phyloP scores from a whole-genome alignment of 768 basidiomycete genomes.

The Sporobolomyces pararoseus region DNA sequence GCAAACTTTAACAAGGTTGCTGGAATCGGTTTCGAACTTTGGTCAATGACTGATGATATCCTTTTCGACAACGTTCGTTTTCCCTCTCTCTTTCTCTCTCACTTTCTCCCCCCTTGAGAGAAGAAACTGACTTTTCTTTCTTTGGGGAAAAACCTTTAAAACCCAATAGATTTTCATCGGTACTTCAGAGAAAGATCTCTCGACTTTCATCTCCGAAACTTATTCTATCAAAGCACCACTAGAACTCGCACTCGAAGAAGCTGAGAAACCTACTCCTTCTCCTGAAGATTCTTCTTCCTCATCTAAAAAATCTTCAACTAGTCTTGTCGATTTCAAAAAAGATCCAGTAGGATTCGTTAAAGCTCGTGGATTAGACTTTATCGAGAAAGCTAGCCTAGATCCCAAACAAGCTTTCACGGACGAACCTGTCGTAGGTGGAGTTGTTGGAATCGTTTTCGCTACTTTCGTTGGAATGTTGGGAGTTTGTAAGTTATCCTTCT shows the following conservation, averaged over 20 bases:
- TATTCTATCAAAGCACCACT: slow-evolving; percentile 83
- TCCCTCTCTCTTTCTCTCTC: neutral
- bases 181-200: slow-evolving; percentile 80
- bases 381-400: slow-evolving; percentile 69
- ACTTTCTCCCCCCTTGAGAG: neutral
- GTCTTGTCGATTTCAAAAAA: slow-evolving; percentile 61
- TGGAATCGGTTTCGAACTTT: slow-evolving; percentile 71
- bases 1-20: slow-evolving; percentile 77
- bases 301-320: neutral
- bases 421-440: slow-evolving; percentile 80
- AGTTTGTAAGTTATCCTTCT: slow-evolving; percentile 28
- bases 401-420: slow-evolving; percentile 78
- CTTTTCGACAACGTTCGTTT: slow-evolving; percentile 67
- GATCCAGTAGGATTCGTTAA: slow-evolving; percentile 79
- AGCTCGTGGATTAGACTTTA: slow-evolving; percentile 70
- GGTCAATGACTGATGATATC: slow-evolving; percentile 95
- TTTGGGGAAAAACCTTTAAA: too few species aligned
- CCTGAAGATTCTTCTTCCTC: slow-evolving; percentile 49
- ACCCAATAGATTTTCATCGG: slow-evolving; percentile 83
- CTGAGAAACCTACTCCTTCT: slow-evolving; percentile 49
- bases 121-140: too few species aligned
- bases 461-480: slow-evolving; percentile 82
- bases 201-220: slow-evolving; percentile 76
- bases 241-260: slow-evolving; percentile 58
- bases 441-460: slow-evolving; percentile 64